Base-by-base conservation (phyloP, 2,329 filamentous ascomycete species). In the Botryosphaeria dothidea region DNA sequence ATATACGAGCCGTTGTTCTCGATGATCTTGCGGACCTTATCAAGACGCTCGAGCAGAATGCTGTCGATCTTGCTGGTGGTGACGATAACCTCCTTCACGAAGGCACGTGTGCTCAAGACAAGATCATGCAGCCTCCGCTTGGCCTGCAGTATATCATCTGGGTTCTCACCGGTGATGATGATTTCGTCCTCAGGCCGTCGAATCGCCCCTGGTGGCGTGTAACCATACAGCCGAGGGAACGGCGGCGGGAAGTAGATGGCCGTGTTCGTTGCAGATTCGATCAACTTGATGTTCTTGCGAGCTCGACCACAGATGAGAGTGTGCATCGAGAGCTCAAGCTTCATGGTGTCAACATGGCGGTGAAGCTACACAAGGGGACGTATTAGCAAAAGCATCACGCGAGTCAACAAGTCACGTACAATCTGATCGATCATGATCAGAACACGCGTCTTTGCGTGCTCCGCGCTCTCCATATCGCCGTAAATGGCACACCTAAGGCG, bases 201-300 rank as follows among this genome's bases (percentile, higher is more conserved):
- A 64, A 88, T 88, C 21, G 93, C 93, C 69, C 91, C 92, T 7
- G 88, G 88, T 1, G 94, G 93, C 62, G 89, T 92, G 77, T 97
- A 99, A 66, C 92, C 91, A 74, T 95, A 97, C 69, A 97, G 89
- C 66, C 90, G 89, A 15, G 94, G 93, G 75, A 98, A 98, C 0
- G 94, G 91, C 7, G 93, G 93, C 29, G 95, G 95, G 75, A 99
- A 98, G 81, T 99, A 99, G 72, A 99, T 98, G 68, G 95, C 94
- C 8, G 95, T 98, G 72, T 93, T 92, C 15, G 95, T 98, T 29
- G 91, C 88, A 15, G 95, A 96, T 79, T 99, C 95, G 73, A 99
- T 97, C 72, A 95, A 83, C 82, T 98, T 98, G 82, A 99, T 97
- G 77, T 97, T 97, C 83, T 97, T 96, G 71, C 95, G 88, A 71